Evolutionary conservation across 306 rosid species (phyloP).

Genomic region (barrel medic (Medicago truncatula)): DNA sequence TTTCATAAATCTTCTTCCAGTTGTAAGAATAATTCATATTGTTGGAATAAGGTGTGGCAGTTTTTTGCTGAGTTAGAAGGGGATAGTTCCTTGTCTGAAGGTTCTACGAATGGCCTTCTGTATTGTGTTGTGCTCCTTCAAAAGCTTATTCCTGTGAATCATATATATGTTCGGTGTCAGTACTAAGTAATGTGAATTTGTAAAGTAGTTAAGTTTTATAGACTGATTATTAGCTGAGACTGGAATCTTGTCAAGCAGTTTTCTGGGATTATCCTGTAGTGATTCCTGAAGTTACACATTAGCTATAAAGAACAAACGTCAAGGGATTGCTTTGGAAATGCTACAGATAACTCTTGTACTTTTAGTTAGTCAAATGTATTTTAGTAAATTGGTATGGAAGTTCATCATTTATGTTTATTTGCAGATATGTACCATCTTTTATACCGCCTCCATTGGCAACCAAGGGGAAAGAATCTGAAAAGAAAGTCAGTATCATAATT

Average conservation of each 20-base stretch:
- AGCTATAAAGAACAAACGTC: constrained; percentile 28
- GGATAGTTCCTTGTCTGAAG: neutral
- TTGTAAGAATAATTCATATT: neutral
- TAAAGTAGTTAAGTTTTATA: constrained; percentile 8
- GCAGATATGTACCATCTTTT: constrained; percentile 99
- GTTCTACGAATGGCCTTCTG: constrained; percentile 6
- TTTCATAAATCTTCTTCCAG: neutral
- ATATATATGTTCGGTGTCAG: constrained; percentile 11
- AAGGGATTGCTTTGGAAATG: constrained; percentile 35
- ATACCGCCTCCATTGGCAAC: constrained; percentile 97
- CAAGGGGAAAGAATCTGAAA: constrained; percentile 93
- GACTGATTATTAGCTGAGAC: constrained; percentile 30
- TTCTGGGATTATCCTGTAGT: constrained; percentile 42
- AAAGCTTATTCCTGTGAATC: constrained; percentile 21
- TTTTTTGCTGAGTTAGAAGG: neutral
- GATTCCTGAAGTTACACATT: constrained; percentile 36
- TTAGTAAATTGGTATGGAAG: constrained; percentile 42
- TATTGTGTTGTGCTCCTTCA: neutral
- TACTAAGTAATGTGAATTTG: constrained; percentile 18
- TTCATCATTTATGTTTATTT: constrained; percentile 54
- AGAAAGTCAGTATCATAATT: constrained; percentile 65
- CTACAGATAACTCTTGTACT: constrained; percentile 24
- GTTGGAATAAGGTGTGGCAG: neutral
- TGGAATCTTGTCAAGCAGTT: constrained; percentile 34
- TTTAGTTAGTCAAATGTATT: constrained; percentile 37